phyloP scores from a whole-genome alignment of 2,329 filamentous ascomycete genomes.

The Epichloe gansuensis region DNA sequence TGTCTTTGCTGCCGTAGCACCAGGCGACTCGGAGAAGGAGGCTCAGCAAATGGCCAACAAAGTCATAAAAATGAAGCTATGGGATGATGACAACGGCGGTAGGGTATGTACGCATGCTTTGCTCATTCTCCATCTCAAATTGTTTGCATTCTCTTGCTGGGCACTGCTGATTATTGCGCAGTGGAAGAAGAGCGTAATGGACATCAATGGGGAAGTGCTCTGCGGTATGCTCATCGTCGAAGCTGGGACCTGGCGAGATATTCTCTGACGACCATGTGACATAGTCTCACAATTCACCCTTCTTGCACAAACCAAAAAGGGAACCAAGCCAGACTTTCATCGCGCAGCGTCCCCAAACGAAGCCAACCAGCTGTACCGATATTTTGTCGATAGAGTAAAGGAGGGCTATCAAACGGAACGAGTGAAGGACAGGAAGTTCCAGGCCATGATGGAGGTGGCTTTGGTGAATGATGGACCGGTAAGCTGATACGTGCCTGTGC shows the following conservation, averaged over 20 bases:
- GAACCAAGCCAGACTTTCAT: slow-evolving; percentile 90
- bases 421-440: slow-evolving; percentile 93
- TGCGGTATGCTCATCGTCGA: slow-evolving; percentile 50
- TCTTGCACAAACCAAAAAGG: slow-evolving; percentile 86
- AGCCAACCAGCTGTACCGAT: slow-evolving; percentile 69
- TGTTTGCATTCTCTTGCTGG: not conserved
- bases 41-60: slow-evolving; percentile 73
- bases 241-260: not conserved
- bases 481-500: slow-evolving; percentile 10
- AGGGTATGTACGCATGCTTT: slow-evolving; percentile 35
- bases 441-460: slow-evolving; percentile 97
- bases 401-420: slow-evolving; percentile 58
- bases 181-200: slow-evolving; percentile 86
- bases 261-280: not conserved
- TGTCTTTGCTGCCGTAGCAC: slow-evolving; percentile 83
- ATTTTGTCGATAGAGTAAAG: slow-evolving; percentile 68
- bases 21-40: slow-evolving; percentile 82
- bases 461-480: slow-evolving; percentile 76
- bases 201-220: slow-evolving; percentile 85
- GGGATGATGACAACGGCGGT: slow-evolving; percentile 67
- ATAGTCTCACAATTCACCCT: slow-evolving; percentile 95
- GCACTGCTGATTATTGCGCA: slow-evolving; percentile 23
- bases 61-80: slow-evolving; percentile 80
- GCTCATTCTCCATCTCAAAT: not conserved
- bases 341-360: slow-evolving; percentile 68